Evolutionary conservation across 2,329 filamentous ascomycete genomes (phyloP), one percentile per base, ranked within the genome.

Genomic region (Neofusicoccum parvum): DNA sequence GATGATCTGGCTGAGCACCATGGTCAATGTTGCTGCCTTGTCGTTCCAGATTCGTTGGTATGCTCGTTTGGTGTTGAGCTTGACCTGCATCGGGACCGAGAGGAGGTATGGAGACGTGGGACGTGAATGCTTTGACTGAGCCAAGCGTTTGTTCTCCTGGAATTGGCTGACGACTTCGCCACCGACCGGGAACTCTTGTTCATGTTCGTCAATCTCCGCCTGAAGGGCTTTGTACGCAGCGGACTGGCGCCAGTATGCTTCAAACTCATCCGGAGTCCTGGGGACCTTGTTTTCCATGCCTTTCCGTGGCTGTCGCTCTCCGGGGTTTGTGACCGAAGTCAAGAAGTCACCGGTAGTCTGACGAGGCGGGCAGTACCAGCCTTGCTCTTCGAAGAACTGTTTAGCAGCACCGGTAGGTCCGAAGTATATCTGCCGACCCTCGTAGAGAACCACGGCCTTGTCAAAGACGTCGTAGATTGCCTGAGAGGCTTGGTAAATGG

Each of bases 401-500:
- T 84, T 88, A 0, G 90, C 91, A 2, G 80, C 74, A 5, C 71
- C 73, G 0, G 87, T 85, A 0, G 86, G 85, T 0, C 91, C 92
- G 68, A 89, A 94, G 79, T 87, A 94, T 68, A 94, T 94, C 72
- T 94, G 86, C 0, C 88, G 84, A 0, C 91, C 92, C 72, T 93
- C 89, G 71, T 94, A 92, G 0, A 94, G 80, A 0, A 94, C 88
- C 0, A 88, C 83, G 0, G 86, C 87, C 73, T 93, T 93, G 78
- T 94, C 90, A 70, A 94, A 94, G 5, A 73, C 69, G 64, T 88
- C 85, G 70, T 88, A 89, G 14, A 88, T 79, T 10, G 76, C 76
- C 67, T 82, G 79, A 49, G 73, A 75, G 9, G 80, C 80, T 68
- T 83, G 81, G 70, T 89, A 89, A 54, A 88, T 86, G 0, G 86